These are phyloP conservation scores for Coprinopsis cinerea DNA, from an alignment of 768 basidiomycete genomes.

Conservation along the genomic window DNA sequence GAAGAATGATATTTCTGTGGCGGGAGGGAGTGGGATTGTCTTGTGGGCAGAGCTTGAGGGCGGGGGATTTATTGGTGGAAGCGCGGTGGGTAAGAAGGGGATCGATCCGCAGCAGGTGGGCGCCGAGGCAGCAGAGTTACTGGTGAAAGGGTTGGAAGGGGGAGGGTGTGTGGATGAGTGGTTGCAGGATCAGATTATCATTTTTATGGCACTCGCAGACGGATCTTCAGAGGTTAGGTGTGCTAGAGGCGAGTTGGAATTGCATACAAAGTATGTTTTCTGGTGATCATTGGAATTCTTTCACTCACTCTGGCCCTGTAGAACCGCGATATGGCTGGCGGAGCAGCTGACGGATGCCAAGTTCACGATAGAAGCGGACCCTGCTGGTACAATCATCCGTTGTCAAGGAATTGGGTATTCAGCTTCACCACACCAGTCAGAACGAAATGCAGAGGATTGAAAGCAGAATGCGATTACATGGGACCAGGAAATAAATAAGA, in stretches of 20 bases:
- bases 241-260: slow-evolving; percentile 48
- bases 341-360: slow-evolving; percentile 62
- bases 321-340: slow-evolving; percentile 70
- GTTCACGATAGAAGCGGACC: slow-evolving; percentile 48
- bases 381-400: slow-evolving; percentile 39
- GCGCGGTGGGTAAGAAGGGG: slow-evolving; percentile 54
- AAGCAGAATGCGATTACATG: no score
- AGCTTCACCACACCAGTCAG: not conserved
- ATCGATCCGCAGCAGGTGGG: slow-evolving; percentile 44
- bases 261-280: slow-evolving; percentile 56
- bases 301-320: slow-evolving; percentile 14
- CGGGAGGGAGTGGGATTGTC: slow-evolving; percentile 66
- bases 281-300: not conserved
- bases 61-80: slow-evolving; percentile 65
- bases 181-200: slow-evolving; percentile 70
- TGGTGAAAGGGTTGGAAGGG: slow-evolving; percentile 51
- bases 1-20: slow-evolving; percentile 38
- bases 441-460: no score
- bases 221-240: slow-evolving; percentile 54
- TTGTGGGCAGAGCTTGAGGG: slow-evolving; percentile 69
- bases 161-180: slow-evolving; percentile 73
- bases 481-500: slow-evolving; percentile 5
- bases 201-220: slow-evolving; percentile 69
- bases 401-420: slow-evolving; percentile 63
- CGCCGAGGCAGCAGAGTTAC: slow-evolving; percentile 52